Evolutionary conservation across 2,329 filamentous ascomycete species (phyloP).

Genomic region (Stemphylium beticola): DNA sequence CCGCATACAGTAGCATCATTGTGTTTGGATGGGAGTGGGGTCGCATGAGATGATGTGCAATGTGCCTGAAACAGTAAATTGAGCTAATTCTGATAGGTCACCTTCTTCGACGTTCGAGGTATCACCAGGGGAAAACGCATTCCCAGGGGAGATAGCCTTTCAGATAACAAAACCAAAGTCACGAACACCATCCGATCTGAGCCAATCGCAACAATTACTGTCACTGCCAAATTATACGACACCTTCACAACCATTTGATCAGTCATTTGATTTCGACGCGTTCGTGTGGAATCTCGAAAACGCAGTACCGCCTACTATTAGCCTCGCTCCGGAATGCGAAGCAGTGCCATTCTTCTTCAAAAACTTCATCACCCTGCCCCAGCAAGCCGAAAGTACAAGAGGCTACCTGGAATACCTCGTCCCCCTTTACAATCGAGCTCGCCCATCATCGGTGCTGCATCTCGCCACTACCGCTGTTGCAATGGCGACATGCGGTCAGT

Average conservation of each 20-base stretch:
- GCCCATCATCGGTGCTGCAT: conserved; percentile 47
- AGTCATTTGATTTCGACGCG: conserved; percentile 32
- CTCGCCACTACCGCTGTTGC: conserved; percentile 50
- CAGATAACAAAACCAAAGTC: conserved; percentile 18
- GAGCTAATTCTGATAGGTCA: conserved; percentile 29
- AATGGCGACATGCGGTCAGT: conserved; percentile 48
- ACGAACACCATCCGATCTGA: conserved; percentile 16
- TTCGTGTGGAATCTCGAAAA: conserved; percentile 42
- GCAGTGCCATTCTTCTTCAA: conserved; percentile 52
- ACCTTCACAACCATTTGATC: conserved; percentile 18
- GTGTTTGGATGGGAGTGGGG: neutral
- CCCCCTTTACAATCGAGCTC: conserved; percentile 46
- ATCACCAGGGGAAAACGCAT: conserved; percentile 13
- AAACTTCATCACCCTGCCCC: conserved; percentile 49
- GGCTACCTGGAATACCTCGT: conserved; percentile 49
- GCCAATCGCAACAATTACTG: conserved; percentile 28
- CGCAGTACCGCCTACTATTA: conserved; percentile 34
- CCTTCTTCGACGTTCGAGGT: conserved; percentile 27
- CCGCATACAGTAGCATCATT: neutral
- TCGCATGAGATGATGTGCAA: neutral
- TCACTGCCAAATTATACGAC: conserved; percentile 23
- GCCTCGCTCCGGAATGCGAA: conserved; percentile 44
- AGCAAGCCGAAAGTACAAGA: conserved; percentile 46
- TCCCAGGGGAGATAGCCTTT: conserved; percentile 4
- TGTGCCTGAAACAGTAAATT: neutral